Evolutionary conservation across 331 rosid genomes (phyloP).

Genomic region (Telfairia occidentalis): DNA sequence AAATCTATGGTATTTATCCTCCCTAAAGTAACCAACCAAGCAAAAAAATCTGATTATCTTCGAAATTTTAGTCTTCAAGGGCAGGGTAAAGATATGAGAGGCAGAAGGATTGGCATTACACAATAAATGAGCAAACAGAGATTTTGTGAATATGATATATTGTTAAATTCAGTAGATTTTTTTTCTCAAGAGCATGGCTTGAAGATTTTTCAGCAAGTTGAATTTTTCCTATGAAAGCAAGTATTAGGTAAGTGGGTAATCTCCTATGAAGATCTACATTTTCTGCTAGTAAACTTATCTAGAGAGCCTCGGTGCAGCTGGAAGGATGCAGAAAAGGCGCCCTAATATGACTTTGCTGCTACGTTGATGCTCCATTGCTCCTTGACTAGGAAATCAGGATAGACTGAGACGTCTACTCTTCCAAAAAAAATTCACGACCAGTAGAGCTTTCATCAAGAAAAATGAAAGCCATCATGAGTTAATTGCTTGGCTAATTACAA

Average conservation of each 20-base stretch:
- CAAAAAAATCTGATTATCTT: not conserved
- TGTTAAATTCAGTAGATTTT: not conserved
- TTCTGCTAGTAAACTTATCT: not conserved
- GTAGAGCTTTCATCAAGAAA: not conserved
- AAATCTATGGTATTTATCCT: not conserved
- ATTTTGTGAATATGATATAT: not conserved
- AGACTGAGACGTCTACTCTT: not conserved
- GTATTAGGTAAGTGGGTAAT: not conserved
- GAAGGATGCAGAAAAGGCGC: not conserved
- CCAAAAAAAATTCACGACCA: not conserved
- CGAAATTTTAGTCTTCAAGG: not conserved
- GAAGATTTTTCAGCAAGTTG: not conserved
- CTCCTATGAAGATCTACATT: not conserved
- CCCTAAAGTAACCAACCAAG: not conserved
- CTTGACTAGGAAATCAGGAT: not conserved
- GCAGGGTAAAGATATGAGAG: not conserved
- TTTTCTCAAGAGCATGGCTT: not conserved
- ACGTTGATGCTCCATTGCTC: not conserved
- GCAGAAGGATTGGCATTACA: not conserved
- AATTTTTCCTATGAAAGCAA: not conserved
- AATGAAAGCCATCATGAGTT: not conserved
- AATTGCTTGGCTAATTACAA: not conserved
- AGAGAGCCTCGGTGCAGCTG: not conserved
- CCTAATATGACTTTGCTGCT: not conserved
- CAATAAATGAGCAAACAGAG: not conserved